Conservation (phyloP, 208 protist species). For the Leishmania tarentolae region DNA sequence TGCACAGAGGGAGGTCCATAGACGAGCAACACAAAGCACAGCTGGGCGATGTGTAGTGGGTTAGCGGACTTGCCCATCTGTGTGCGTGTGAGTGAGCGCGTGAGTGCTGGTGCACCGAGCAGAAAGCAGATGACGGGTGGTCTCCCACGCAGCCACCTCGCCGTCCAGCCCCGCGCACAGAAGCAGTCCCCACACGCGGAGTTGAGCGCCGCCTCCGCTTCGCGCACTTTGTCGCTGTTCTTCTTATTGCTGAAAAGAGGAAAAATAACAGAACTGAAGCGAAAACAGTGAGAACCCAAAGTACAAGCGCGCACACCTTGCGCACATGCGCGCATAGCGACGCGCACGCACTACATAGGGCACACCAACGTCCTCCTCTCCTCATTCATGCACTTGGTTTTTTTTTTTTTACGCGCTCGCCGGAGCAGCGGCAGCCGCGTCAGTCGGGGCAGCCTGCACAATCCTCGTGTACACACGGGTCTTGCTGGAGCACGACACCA, state of each 20-base stretch:
- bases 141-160: neutral
- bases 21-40: neutral
- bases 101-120: neutral
- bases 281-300: neutral
- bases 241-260: neutral
- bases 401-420: constrained; percentile 25
- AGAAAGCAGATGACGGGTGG: neutral
- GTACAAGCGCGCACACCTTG: neutral
- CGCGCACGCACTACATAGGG: too few species aligned
- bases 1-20: neutral
- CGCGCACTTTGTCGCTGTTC: neutral
- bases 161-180: neutral
- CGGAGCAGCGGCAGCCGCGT: constrained; percentile 33
- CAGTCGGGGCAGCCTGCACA: constrained; percentile 36
- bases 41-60: neutral
- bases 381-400: neutral
- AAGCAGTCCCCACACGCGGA: neutral
- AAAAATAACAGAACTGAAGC: neutral
- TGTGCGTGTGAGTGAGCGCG: neutral
- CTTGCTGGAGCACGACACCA: constrained; percentile 82
- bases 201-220: neutral
- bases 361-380: neutral
- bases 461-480: constrained; percentile 81
- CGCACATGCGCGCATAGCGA: neutral
- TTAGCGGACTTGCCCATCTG: neutral